Percentiles rank a stretch among this genome's conserved stretches.
Conservation (phyloP, 805 yeast genomes). For the Ogataea saltuana region DNA sequence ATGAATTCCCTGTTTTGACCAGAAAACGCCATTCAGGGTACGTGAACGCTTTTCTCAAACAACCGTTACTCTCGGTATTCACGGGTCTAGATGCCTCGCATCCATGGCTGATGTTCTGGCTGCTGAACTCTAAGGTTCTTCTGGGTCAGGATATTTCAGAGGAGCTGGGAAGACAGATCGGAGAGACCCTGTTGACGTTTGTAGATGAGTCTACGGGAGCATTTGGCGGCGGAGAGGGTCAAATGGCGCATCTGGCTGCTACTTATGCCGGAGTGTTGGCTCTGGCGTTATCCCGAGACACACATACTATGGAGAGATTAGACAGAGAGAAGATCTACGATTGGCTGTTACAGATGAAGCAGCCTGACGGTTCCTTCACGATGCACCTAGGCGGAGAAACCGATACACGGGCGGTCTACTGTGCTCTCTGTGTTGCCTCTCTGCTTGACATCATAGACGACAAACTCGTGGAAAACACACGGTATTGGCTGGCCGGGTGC, state of each 20-base stretch:
- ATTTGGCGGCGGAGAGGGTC: constrained; percentile 83
- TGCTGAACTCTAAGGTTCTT: constrained; percentile 52
- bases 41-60: constrained; percentile 40
- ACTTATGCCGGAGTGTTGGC: constrained; percentile 76
- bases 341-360: constrained; percentile 71
- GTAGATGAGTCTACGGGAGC: constrained; percentile 53
- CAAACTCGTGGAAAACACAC: constrained; percentile 53
- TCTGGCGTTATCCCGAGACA: constrained; percentile 51
- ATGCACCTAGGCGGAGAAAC: constrained; percentile 80
- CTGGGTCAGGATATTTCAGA: constrained; percentile 38
- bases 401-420: constrained; percentile 84
- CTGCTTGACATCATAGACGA: constrained; percentile 63
- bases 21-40: constrained; percentile 45
- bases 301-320: constrained; percentile 42
- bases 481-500: constrained; percentile 63
- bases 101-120: constrained; percentile 91
- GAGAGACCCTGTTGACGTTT: constrained; percentile 33
- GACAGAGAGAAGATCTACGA: constrained; percentile 48
- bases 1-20: constrained; percentile 32
- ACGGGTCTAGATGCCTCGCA: constrained; percentile 80
- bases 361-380: constrained; percentile 69
- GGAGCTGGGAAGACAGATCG: constrained; percentile 25
- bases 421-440: constrained; percentile 75
- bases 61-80: constrained; percentile 52
- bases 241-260: constrained; percentile 81